Base-by-base conservation (phyloP, 768 basidiomycete species). In the Termitomyces sp. region DNA sequence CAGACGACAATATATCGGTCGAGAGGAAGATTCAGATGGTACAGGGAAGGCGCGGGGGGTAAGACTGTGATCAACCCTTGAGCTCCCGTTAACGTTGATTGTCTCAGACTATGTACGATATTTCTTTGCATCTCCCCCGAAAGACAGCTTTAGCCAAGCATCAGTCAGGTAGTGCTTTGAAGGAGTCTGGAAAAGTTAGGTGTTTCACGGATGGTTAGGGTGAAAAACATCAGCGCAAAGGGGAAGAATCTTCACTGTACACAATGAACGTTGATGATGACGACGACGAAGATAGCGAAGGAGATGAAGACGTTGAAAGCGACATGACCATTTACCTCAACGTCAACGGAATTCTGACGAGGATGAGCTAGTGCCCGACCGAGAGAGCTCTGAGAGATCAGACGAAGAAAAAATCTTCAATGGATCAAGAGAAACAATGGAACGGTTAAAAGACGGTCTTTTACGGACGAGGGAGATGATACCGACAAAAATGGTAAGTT, bases 181-280 rank as follows among this genome's bases (percentile, higher is more conserved):
- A 26, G 41, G 46, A 43, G 28, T 62, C 70, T 35, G 70, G 74
- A 40, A 81, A 76, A 54, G 93, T 94, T 11, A 84, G 88, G 21
- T n/a, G n/a, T 95, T 95, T 66, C 80, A 85, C 63, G 87, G 4
- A 78, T 85, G 63, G 93, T 95, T 26, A 75, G 83, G 37, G 87
- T 94, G 37, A 93, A 85, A 71, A 87, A 81, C 45, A 93, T 94
- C 64, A 85, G 85, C 61, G 74, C 85, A 1, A 80, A 82, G 21
- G 87, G 87, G 3, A 90, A 81, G 66, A 82, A 80, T 45, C 71
- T 81, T 53, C 85, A 4, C 63, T 87, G 21, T 77, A 71, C 8
- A 60, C 65, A 17, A 70, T 77, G 63, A 71, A 76, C 12, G 74
- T 75, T 1, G 75, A 74, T 0, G 74, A 75, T 4, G 74, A 71